Evolutionary conservation across 1,284 basidiomycete species (phyloP).

Genomic region (Jaminaea rosea): DNA sequence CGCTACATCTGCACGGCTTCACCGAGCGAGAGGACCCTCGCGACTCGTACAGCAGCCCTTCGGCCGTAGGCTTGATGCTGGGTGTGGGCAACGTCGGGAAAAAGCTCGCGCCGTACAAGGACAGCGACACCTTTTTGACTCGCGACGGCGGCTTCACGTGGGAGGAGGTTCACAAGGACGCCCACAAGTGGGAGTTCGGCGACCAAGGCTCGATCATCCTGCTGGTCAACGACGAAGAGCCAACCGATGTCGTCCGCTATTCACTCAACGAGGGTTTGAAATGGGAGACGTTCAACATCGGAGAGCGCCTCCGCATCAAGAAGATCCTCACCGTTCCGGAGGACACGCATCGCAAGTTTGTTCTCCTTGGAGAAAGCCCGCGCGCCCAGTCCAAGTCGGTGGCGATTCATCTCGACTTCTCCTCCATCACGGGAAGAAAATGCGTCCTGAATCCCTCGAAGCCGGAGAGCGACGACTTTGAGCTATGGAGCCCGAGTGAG

Average conservation of each 20-base stretch:
- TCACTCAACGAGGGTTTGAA: slow-evolving; percentile 75
- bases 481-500: slow-evolving; percentile 44
- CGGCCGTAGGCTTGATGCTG: slow-evolving; percentile 84
- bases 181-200: slow-evolving; percentile 94
- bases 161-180: slow-evolving; percentile 97
- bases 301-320: slow-evolving; percentile 65
- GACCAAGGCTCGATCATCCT: slow-evolving; percentile 89
- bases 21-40: slow-evolving; percentile 82
- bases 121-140: slow-evolving; percentile 90
- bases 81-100: slow-evolving; percentile 96
- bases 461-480: slow-evolving; percentile 40
- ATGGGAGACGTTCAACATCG: slow-evolving; percentile 83
- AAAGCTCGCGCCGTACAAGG: slow-evolving; percentile 66
- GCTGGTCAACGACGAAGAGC: slow-evolving; percentile 87
- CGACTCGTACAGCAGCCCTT: slow-evolving; percentile 83
- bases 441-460: slow-evolving; percentile 29
- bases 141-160: slow-evolving; percentile 95
- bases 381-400: slow-evolving; percentile 53
- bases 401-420: slow-evolving; percentile 82
- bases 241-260: slow-evolving; percentile 79
- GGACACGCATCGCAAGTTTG: slow-evolving; percentile 83
- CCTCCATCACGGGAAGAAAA: slow-evolving; percentile 52
- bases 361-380: slow-evolving; percentile 66
- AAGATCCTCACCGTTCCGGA: slow-evolving; percentile 78
- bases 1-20: slow-evolving; percentile 86